Evolutionary conservation across 306 rosid genomes (phyloP).

Genomic region (Canavalia gladiata): DNA sequence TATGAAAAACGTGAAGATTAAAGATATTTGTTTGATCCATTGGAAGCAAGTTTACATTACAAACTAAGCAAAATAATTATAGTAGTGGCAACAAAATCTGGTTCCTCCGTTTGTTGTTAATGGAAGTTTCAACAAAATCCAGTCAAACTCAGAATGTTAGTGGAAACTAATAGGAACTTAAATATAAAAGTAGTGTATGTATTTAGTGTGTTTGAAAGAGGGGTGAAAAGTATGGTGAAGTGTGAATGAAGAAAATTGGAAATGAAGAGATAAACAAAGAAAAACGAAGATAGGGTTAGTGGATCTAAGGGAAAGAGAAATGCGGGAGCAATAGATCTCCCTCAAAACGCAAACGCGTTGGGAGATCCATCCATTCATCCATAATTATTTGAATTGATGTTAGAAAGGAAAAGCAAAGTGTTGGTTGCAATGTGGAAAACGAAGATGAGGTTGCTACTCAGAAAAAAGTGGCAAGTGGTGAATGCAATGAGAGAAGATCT

Average conservation of each 20-base stretch:
- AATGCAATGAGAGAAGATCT: conserved; percentile 68
- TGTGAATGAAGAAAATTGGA: background rate
- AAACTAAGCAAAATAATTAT: background rate
- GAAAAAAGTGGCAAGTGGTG: conserved; percentile 25
- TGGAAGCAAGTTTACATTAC: conserved; percentile 15
- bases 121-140: conserved; percentile 13
- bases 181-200: background rate
- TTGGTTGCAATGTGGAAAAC: conserved; percentile 32
- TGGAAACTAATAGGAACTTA: conserved; percentile 4
- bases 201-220: background rate
- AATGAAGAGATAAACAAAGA: background rate
- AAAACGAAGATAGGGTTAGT: conserved; percentile 38
- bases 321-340: conserved; percentile 52
- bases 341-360: conserved; percentile 39
- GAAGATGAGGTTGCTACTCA: background rate
- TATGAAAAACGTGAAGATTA: background rate
- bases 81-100: background rate
- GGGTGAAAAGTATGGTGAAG: conserved; percentile 8
- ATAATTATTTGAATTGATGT: background rate
- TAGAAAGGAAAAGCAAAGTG: background rate
- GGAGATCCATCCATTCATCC: conserved; percentile 60
- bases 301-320: conserved; percentile 62
- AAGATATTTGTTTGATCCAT: conserved; percentile 21
- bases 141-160: background rate
- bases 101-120: background rate